Conservation (phyloP, 768 basidiomycete species). For the Strobilomyces echinocephalus region DNA sequence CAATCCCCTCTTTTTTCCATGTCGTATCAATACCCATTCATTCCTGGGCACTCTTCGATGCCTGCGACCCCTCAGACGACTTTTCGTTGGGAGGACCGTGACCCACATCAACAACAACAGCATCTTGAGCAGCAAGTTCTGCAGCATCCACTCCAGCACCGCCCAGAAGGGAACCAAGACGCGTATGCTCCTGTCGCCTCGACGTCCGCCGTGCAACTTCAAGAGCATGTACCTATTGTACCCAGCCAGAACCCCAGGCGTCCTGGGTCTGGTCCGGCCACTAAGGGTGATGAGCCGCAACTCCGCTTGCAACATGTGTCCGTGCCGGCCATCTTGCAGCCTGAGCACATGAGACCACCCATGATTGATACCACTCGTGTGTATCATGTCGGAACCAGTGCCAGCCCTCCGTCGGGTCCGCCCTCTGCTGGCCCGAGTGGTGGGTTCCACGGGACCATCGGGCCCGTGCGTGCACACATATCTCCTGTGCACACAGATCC, state of each 20-base stretch:
- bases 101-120: conserved; percentile 26
- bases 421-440: conserved; percentile 24
- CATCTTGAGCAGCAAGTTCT: conserved; percentile 36
- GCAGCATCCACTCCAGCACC: conserved; percentile 36
- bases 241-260: conserved; percentile 26
- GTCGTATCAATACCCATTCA: conserved; percentile 48
- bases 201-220: conserved; percentile 16
- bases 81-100: conserved; percentile 42
- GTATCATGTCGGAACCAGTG: conserved; percentile 26
- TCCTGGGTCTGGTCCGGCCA: conserved; percentile 15
- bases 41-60: conserved; percentile 44
- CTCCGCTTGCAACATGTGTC: conserved; percentile 25
- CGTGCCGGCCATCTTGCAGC: conserved; percentile 14
- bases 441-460: conserved; percentile 14
- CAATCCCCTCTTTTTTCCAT: conserved; percentile 34
- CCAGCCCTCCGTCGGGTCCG: conserved; percentile 30
- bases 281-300: conserved; percentile 24
- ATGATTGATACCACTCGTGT: conserved; percentile 31
- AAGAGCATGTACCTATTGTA: conserved; percentile 29
- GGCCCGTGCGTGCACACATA: conserved; percentile 25
- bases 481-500: conserved; percentile 23
- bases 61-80: conserved; percentile 43
- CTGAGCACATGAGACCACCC: conserved; percentile 32
- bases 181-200: conserved; percentile 17
- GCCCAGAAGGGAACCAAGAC: conserved; percentile 27